phyloP scores from a whole-genome alignment of 805 yeast species.

The Metschnikowia hibisci region DNA sequence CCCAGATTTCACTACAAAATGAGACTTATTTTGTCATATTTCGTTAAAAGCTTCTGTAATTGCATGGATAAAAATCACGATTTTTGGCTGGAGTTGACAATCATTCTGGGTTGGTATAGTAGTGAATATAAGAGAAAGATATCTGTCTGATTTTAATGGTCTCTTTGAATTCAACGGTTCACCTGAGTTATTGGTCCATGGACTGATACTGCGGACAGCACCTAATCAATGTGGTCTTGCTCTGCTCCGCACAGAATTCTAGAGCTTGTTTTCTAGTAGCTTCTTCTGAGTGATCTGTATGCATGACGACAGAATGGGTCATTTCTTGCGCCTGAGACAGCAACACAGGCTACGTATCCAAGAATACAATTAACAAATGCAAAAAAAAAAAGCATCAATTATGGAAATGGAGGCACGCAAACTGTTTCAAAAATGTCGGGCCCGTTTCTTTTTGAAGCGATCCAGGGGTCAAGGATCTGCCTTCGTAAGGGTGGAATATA shows the following conservation, averaged over 20 bases:
- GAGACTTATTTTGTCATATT: too few species aligned
- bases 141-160: too few species aligned
- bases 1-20: too few species aligned
- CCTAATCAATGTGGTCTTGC: too few species aligned
- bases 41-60: too few species aligned
- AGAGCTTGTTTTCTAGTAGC: neutral
- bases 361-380: neutral
- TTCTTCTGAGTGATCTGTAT: neutral
- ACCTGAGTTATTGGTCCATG: too few species aligned
- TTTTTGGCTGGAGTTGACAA: too few species aligned
- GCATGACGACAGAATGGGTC: constrained; percentile 1
- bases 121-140: too few species aligned
- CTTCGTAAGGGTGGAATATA: neutral
- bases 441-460: neutral
- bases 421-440: neutral
- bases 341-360: neutral
- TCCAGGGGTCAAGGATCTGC: neutral
- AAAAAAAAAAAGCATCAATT: neutral
- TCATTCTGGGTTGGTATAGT: too few species aligned
- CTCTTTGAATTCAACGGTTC: too few species aligned
- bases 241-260: neutral
- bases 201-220: too few species aligned
- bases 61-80: too few species aligned
- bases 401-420: neutral
- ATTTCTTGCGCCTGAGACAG: constrained; percentile 1